A percentile compares a stretch with the other conserved stretches of the same genome.
phyloP scores from a whole-genome alignment of 2,329 filamentous ascomycete genomes.

The Tolypocladium sp. region DNA sequence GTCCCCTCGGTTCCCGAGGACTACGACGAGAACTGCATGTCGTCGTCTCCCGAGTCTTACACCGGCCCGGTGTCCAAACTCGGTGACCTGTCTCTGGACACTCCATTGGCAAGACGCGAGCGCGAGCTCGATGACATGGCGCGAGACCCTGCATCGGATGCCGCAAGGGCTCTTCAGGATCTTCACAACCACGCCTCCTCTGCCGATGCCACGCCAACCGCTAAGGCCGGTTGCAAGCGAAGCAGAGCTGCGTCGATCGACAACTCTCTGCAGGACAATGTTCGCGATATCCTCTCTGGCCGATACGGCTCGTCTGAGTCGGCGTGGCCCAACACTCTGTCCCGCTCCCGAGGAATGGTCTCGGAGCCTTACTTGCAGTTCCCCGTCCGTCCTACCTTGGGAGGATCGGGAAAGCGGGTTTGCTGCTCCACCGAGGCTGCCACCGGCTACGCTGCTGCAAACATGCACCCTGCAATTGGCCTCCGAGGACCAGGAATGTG shows the following conservation, averaged over 20 bases:
- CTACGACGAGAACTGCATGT: conserved; percentile 39
- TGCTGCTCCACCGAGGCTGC: conserved; percentile 55
- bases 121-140: conserved; percentile 34
- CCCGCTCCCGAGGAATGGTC: conserved; percentile 21
- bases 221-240: conserved; percentile 43
- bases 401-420: conserved; percentile 52
- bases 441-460: conserved; percentile 34
- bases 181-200: conserved; percentile 45
- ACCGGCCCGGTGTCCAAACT: conserved; percentile 43
- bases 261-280: conserved; percentile 54
- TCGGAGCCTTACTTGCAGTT: conserved; percentile 24
- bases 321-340: conserved; percentile 26
- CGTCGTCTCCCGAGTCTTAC: conserved; percentile 50
- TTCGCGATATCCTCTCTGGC: conserved; percentile 49
- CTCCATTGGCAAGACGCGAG: conserved; percentile 34
- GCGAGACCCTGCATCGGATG: conserved; percentile 38
- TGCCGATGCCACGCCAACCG: conserved; percentile 24
- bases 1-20: conserved; percentile 51
- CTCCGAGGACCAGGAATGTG: conserved; percentile 56
- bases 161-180: conserved; percentile 49
- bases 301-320: conserved; percentile 16
- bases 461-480: conserved; percentile 39
- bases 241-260: conserved; percentile 51
- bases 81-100: conserved; percentile 38
- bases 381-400: conserved; percentile 29